Percentiles rank a stretch among this genome's conserved stretches.
Conservation (phyloP, 202 grass and related monocot genomes). For the Carex sylvatica region DNA sequence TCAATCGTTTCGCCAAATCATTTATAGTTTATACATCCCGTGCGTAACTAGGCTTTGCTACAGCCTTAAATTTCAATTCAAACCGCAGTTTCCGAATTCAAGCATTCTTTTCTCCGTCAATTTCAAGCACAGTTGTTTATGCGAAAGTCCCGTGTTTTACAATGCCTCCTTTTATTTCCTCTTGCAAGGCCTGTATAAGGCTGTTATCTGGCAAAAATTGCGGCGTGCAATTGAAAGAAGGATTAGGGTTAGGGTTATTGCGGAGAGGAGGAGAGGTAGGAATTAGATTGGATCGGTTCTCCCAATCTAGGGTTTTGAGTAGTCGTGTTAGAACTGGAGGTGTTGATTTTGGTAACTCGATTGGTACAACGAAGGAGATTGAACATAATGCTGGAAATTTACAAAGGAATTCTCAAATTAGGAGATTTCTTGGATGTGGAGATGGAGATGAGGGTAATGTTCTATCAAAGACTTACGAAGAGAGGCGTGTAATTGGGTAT, state of each 20-base stretch:
- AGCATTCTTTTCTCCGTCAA: background rate
- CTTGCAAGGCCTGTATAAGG: constrained; percentile 25
- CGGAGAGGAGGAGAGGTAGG: background rate
- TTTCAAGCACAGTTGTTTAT: background rate
- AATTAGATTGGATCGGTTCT: constrained; percentile 17
- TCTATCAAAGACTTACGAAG: constrained; percentile 90
- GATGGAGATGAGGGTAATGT: constrained; percentile 73
- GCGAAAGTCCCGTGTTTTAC: background rate
- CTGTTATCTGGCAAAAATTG: constrained; percentile 4
- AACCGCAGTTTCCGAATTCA: background rate
- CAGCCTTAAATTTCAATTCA: background rate
- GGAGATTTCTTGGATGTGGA: constrained; percentile 79
- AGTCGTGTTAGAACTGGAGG: background rate
- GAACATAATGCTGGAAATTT: constrained; percentile 16
- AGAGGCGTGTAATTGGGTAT: constrained; percentile 85
- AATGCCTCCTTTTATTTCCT: constrained; percentile 21
- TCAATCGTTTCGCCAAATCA: background rate
- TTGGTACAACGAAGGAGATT: background rate
- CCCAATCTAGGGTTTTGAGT: constrained; percentile 26
- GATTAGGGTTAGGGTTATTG: constrained; percentile 19
- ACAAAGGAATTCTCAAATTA: constrained; percentile 36
- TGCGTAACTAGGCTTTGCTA: background rate
- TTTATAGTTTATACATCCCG: too few relatives aligned
- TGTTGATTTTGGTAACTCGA: background rate
- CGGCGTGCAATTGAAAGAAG: constrained; percentile 11